A percentile compares a stretch with the other conserved stretches of the same genome.
Evolutionary conservation across 2,329 filamentous ascomycete species (phyloP).

Genomic region (Neofusicoccum parvum): DNA sequence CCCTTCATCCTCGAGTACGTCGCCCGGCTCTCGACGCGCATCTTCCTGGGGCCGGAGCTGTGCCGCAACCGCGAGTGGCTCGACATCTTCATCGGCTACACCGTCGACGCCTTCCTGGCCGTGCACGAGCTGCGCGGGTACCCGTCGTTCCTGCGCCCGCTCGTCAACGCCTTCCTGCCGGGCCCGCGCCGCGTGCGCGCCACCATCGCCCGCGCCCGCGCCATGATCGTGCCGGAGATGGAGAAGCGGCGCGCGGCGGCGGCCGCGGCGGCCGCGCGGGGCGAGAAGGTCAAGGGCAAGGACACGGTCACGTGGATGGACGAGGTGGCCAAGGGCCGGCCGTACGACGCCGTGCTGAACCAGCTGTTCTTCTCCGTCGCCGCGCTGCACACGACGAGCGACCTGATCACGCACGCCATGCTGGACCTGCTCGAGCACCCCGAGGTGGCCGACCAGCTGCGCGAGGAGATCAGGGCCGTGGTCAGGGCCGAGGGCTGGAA

Average conservation of each 20-base stretch:
- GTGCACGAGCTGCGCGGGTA: constrained; percentile 36
- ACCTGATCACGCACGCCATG: constrained; percentile 29
- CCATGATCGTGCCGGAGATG: constrained; percentile 40
- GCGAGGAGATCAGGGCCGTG: constrained; percentile 31
- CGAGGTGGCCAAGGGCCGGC: constrained; percentile 26
- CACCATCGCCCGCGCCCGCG: constrained; percentile 33
- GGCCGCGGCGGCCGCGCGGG: constrained; percentile 22
- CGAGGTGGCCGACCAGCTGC: constrained; percentile 29
- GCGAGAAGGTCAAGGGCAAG: constrained; percentile 29
- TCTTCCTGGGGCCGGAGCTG: constrained; percentile 43
- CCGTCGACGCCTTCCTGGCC: constrained; percentile 38
- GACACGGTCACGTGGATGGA: constrained; percentile 30
- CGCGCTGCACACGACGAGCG: constrained; percentile 29
- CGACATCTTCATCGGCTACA: constrained; percentile 36
- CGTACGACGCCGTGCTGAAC: constrained; percentile 20
- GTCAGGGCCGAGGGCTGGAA: constrained; percentile 31
- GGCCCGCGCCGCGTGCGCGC: constrained; percentile 35
- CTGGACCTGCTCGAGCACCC: constrained; percentile 29
- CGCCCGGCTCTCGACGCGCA: constrained; percentile 42
- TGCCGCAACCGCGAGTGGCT: constrained; percentile 45
- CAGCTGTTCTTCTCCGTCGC: constrained; percentile 25
- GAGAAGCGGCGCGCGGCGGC: constrained; percentile 28
- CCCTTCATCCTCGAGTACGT: constrained; percentile 36
- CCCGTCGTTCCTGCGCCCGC: constrained; percentile 37
- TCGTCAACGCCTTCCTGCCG: constrained; percentile 39